Conservation (phyloP, 257 asterid genomes). For the Knoxia roxburghii region DNA sequence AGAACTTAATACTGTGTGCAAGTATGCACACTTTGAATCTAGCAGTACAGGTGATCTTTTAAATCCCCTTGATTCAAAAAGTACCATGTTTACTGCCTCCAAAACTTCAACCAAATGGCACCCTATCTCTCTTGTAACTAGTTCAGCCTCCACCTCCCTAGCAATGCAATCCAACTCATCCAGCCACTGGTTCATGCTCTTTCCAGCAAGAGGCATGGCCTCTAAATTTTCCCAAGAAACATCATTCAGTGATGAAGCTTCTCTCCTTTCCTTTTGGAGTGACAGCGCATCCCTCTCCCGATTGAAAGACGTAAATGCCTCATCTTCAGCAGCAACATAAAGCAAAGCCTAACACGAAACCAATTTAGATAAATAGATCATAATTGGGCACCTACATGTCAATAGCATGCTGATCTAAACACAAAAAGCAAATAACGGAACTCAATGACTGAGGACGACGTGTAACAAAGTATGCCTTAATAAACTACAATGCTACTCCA, state of each 20-base stretch:
- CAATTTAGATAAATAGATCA: constrained; percentile 10
- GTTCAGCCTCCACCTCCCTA: constrained; percentile 84
- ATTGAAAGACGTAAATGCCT: constrained; percentile 61
- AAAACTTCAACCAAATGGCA: constrained; percentile 70
- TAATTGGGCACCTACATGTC: not conserved
- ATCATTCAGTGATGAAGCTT: constrained; percentile 25
- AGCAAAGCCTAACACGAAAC: constrained; percentile 55
- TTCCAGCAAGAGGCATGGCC: constrained; percentile 71
- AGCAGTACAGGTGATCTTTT: constrained; percentile 65
- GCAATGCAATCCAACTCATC: constrained; percentile 70
- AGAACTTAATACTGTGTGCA: constrained; percentile 77
- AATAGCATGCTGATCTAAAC: not conserved
- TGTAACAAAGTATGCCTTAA: not conserved
- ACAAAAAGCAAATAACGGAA: not conserved
- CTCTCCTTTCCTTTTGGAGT: constrained; percentile 52
- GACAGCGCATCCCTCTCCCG: constrained; percentile 62
- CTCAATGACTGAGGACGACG: not conserved
- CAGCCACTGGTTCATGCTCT: constrained; percentile 68
- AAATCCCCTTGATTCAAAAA: constrained; percentile 68
- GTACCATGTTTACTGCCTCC: constrained; percentile 79
- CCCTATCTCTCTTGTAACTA: constrained; percentile 77
- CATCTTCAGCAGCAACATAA: constrained; percentile 81
- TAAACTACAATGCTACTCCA: not conserved
- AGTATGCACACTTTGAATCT: constrained; percentile 74
- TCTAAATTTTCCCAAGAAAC: constrained; percentile 48